Base-by-base conservation (phyloP, 331 rosid genomes). In the Rosa hybrid region DNA sequence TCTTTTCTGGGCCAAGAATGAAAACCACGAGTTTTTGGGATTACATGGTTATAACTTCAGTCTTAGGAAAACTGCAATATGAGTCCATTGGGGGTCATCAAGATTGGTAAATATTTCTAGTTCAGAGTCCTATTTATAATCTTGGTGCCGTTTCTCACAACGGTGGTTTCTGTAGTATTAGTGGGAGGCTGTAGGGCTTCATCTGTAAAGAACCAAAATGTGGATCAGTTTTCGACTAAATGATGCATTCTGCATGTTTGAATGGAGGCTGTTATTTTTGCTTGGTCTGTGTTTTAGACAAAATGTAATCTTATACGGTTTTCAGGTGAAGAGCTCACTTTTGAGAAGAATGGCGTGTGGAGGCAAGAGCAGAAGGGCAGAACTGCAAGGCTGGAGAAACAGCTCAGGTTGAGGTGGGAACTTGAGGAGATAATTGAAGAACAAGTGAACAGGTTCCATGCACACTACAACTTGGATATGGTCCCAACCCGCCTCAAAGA, bases 341-440 rank as follows among this genome's bases (percentile, higher is more conserved):
- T 34, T 72, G 86, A 82, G 83, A 84, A 82, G 84, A 48, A 87
- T 50, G 77, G 76, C 2, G 30, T 44, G 51, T 84, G 88, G 88
- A 78, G 80, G 79, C 86, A 84, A 72, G 88, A 82, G 62, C 84
- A 68, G 48, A 84, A 80, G 80, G 77, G 67, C 77, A 76, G 80
- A 82, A 84, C 78, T 59, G 78, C 86, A 16, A 77, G 76, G 83
- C 86, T 87, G 68, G 88, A 84, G 83, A 87, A 84, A 69, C 84
- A 80, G 80, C 83, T 84, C 60, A 76, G 62, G 78, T 77, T 77
- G 6, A 82, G 83, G 83, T 84, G 84, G 84, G 88, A 84, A 42
- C 88, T 84, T 48, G 88, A 82, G 72, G 88, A 76, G 53, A 84
- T 87, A 3, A 84, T 87, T 41, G 88, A 87, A 68, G 86, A 87